These are phyloP conservation scores for Xylariaceae sp. DNA, from an alignment of 2,329 filamentous ascomycete species.

Conservation along the genomic window DNA sequence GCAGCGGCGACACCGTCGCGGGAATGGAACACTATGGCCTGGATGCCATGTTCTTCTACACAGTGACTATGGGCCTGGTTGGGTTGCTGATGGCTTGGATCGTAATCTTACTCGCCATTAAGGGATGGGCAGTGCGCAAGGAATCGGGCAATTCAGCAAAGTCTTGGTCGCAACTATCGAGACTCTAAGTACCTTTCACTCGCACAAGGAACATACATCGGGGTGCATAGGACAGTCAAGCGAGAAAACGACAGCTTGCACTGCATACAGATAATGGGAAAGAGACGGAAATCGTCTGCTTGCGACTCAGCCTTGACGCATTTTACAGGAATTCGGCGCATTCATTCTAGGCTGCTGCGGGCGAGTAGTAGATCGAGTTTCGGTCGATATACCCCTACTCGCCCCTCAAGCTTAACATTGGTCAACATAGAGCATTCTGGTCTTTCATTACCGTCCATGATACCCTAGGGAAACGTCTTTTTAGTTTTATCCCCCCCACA, in stretches of 20 bases:
- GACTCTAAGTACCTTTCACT: conserved; percentile 9
- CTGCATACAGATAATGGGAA: not conserved
- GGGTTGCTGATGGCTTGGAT: conserved; percentile 83
- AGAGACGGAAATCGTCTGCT: not conserved
- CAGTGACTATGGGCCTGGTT: conserved; percentile 78
- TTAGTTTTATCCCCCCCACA: too few species aligned
- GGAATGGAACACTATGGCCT: conserved; percentile 74
- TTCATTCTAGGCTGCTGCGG: conserved; percentile 7
- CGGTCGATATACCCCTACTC: not conserved
- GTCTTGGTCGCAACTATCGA: conserved; percentile 14
- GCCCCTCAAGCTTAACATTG: not conserved
- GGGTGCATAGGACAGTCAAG: too few species aligned
- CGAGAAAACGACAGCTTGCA: not conserved
- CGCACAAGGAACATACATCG: too few species aligned
- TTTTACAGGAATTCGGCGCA: not conserved
- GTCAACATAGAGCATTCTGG: conserved; percentile 13
- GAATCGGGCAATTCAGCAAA: conserved; percentile 29
- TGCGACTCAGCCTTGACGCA: not conserved
- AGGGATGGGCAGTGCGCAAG: conserved; percentile 71
- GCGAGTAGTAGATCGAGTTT: not conserved
- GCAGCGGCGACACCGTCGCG: conserved; percentile 70
- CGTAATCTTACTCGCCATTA: conserved; percentile 72
- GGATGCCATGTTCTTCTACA: conserved; percentile 92
- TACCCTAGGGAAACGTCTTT: conserved; percentile 26
- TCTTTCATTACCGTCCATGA: conserved; percentile 27